Evolutionary conservation across 805 yeast species (phyloP).

Genomic region (Vanderwaltozyma yarrowii): DNA sequence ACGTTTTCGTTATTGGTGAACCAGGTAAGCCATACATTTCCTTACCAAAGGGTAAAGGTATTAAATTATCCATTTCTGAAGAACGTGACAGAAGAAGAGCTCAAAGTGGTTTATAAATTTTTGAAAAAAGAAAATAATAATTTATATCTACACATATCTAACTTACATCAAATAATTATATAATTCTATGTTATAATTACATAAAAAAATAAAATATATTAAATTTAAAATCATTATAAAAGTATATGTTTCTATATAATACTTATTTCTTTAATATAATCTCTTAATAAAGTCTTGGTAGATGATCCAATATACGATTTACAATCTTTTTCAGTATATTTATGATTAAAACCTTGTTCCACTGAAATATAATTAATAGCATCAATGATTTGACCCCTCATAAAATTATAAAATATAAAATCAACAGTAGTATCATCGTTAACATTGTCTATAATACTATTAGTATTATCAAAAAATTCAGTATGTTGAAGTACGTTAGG

Average conservation of each 20-base stretch:
- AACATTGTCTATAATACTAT: not conserved
- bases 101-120: constrained; percentile 45
- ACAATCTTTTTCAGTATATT: constrained; percentile 30
- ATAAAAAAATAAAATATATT: not conserved
- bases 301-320: constrained; percentile 32
- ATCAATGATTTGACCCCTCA: constrained; percentile 40
- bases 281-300: constrained; percentile 37
- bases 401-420: constrained; percentile 70
- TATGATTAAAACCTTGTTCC: constrained; percentile 12
- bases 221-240: not conserved
- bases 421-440: constrained; percentile 37
- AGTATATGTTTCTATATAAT: not conserved
- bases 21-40: constrained; percentile 90
- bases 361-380: constrained; percentile 31
- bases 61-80: constrained; percentile 89
- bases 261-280: constrained; percentile 16
- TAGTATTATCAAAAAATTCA: constrained; percentile 4
- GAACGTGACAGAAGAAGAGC: constrained; percentile 99
- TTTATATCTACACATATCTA: not conserved
- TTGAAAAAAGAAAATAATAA: not conserved
- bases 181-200: not conserved
- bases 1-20: constrained; percentile 94
- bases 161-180: not conserved
- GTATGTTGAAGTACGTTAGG: constrained; percentile 69
- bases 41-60: constrained; percentile 98